Evolutionary conservation across 805 yeast species (phyloP), one percentile per base, ranked within the genome.

Genomic region (Wilhelminamyces savonicus): DNA sequence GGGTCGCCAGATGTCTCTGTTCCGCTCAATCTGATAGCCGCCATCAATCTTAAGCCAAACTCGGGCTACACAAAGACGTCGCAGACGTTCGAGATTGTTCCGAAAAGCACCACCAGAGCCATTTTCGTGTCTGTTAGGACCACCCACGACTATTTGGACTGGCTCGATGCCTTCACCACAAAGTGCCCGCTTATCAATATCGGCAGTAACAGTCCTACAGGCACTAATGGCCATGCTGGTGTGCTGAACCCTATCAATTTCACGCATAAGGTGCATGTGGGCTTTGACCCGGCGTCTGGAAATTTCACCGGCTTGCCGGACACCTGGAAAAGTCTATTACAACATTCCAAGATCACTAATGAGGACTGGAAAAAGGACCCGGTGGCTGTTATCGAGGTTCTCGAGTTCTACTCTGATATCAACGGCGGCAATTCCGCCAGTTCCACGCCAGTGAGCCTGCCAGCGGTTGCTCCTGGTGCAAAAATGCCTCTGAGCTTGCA

Each of bases 201-300:
- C 24, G 62, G 58, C 27, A 50, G 44, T 29, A 44, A 41, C 17
- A 41, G 41, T 17, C 14, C 39, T 4, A 28, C 44, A 3, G 34
- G 43, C 16, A 8, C 30, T 7, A 37, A 31, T 27, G 62, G 57
- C 15, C 43, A 62, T 49, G 59, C 69, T 3, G 66, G 61, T 7
- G 96, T 92, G 8, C 87, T 97, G 3, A 79, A 78, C 23, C 99
- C 99, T 6, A 84, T 90, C 12, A 88, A 90, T 54, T 90, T 90
- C 55, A 86, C 95, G 8, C 98, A 94, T 53, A 83, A 80, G 48
- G 96, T 88, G 12, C 92, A 83, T 52, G 90, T 83, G 16, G 88
- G 88, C 1, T 82, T 80, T 46, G 94, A 83, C 52, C 90, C 92
- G 4, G 78, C 82, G 17, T 71, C 69, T 43, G 80, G 80, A 13